phyloP scores from a whole-genome alignment of 2,329 filamentous ascomycete species.

The Fusarium sambucinum region DNA sequence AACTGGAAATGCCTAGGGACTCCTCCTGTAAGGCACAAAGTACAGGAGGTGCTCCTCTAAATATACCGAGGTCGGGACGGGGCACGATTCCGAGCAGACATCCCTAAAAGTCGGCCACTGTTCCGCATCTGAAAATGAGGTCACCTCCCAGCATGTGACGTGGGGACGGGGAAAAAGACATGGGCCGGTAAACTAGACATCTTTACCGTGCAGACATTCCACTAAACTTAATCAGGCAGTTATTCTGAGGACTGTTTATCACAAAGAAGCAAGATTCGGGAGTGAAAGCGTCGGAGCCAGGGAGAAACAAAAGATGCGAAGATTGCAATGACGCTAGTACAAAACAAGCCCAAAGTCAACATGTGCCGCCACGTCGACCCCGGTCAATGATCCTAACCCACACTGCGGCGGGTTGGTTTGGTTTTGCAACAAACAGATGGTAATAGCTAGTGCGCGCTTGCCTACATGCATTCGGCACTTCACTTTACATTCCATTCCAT shows the following conservation, averaged over 20 bases:
- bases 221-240: slow-evolving; percentile 24
- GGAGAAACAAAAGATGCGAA: slow-evolving; percentile 47
- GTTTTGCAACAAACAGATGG: slow-evolving; percentile 20
- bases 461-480: slow-evolving; percentile 22
- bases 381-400: slow-evolving; percentile 31
- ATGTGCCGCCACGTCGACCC: slow-evolving; percentile 40
- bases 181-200: slow-evolving; percentile 10
- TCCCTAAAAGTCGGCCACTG: slow-evolving; percentile 35
- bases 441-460: slow-evolving; percentile 24
- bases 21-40: slow-evolving; percentile 1
- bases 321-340: slow-evolving; percentile 39
- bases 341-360: slow-evolving; percentile 49
- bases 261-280: slow-evolving; percentile 3
- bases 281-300: slow-evolving; percentile 31
- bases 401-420: slow-evolving; percentile 31
- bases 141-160: slow-evolving; percentile 48
- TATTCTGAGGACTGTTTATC: slow-evolving; percentile 15
- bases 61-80: slow-evolving; percentile 45
- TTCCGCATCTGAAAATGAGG: slow-evolving; percentile 48
- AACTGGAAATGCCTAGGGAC: slow-evolving; percentile 20
- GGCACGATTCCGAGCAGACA: slow-evolving; percentile 36
- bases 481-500: slow-evolving; percentile 40
- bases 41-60: slow-evolving; percentile 15
- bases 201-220: slow-evolving; percentile 1
- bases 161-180: slow-evolving; percentile 29